Conservation (phyloP, 768 basidiomycete genomes). For the Trametes maxima region DNA sequence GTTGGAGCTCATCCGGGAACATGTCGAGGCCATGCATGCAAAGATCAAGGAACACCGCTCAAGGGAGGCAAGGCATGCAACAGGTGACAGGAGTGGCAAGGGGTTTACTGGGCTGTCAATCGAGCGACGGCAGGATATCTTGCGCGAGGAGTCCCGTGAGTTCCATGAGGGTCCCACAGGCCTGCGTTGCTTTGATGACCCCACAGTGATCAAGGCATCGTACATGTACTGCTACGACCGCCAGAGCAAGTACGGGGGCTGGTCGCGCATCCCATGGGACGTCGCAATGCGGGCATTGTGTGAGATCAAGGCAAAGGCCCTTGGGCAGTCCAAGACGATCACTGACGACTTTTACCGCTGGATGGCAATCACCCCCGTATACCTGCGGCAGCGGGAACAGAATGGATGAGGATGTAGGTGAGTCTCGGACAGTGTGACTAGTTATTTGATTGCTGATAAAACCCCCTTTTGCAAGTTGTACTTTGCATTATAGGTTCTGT, state of each 20-base stretch:
- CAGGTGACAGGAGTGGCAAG: not conserved
- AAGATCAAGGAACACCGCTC: not conserved
- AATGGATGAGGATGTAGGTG: not conserved
- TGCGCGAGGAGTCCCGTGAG: constrained; percentile 45
- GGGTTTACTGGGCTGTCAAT: constrained; percentile 44
- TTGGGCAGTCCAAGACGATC: constrained; percentile 44
- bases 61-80: not conserved
- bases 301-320: constrained; percentile 51
- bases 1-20: constrained; percentile 39
- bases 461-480: not conserved
- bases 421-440: not conserved
- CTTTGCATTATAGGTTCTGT: not conserved
- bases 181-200: constrained; percentile 35
- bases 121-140: constrained; percentile 48
- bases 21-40: constrained; percentile 38
- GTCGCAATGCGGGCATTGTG: constrained; percentile 57
- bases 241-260: constrained; percentile 11
- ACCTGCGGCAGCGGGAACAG: constrained; percentile 7
- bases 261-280: constrained; percentile 54
- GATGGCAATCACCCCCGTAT: constrained; percentile 20
- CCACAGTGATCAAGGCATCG: constrained; percentile 47
- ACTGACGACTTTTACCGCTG: constrained; percentile 46
- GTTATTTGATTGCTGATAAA: no score
- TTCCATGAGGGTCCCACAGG: constrained; percentile 40
- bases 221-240: constrained; percentile 42